Base-by-base conservation (phyloP, 345 rosid species). In the Eucalyptus sp. region DNA sequence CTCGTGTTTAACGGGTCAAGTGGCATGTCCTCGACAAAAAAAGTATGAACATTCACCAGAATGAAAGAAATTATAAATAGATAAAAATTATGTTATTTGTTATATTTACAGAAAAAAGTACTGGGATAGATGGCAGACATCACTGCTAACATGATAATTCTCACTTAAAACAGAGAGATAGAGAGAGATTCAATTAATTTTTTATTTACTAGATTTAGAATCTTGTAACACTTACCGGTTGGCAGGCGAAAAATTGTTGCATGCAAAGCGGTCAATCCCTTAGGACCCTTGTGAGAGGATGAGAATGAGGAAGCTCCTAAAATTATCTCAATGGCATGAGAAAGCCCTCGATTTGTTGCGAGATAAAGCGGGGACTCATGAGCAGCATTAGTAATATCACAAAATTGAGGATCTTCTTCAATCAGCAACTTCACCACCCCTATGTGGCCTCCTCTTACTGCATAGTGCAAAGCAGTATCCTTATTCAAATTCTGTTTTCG, bases 101-200 rank as follows among this genome's bases (percentile, higher is more conserved):
- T 29, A 11, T 58, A 58, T 58, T 58, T 58, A 11, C 5, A 58
- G 66, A 27, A 58, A 58, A 58, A 58, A 58, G 3, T 58, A 58
- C 66, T 58, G n/a, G n/a, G n/a, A 58, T 12, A 13, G 68, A 62
- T 2, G 68, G 31, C 68, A 62, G 68, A 33, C 68, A 27, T 62
- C 15, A 62, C 68, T 62, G 2, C 68, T 62, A 62, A 62, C 68
- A 13, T 29, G 16, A 62, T 6, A 13, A 62, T 17, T 62, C 68
- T 62, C 16, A 5, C 68, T 13, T 62, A 60, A 60, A 29, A 60
- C 31, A 60, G 16, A 29, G 31, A 60, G 66, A 12, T 6, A 60
- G 66, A 27, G 0, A 27, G 31, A 62, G 33, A 27, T 62, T 62
- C 20, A 6, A 33, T 64, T 0, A 0, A n/a, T 0, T 13, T n/a